phyloP scores from a whole-genome alignment of 345 rosid species.

The Capsella bursapastoris region DNA sequence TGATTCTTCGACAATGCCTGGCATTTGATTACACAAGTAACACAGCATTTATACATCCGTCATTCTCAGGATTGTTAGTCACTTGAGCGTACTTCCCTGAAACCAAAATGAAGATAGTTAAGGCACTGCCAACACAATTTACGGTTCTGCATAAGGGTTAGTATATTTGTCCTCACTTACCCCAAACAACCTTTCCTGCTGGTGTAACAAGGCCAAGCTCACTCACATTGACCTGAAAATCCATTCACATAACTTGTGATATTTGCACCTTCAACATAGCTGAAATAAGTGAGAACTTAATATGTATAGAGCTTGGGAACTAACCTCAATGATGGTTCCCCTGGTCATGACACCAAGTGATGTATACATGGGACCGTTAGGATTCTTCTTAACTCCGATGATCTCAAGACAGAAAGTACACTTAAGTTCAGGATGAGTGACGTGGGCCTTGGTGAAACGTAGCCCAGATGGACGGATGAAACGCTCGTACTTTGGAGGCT shows the following conservation, averaged over 20 bases:
- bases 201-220: slow-evolving; percentile 96
- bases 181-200: slow-evolving; percentile 92
- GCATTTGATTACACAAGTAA: slow-evolving; percentile 64
- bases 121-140: not conserved
- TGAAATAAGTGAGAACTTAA: not conserved
- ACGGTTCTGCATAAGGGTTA: not conserved
- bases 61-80: slow-evolving; percentile 91
- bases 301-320: not conserved
- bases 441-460: slow-evolving; percentile 90
- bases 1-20: not conserved
- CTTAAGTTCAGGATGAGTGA: slow-evolving; percentile 90
- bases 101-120: slow-evolving; percentile 22
- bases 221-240: slow-evolving; percentile 85
- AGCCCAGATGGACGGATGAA: slow-evolving; percentile 91
- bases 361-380: slow-evolving; percentile 92
- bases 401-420: slow-evolving; percentile 89
- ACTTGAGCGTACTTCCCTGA: slow-evolving; percentile 97
- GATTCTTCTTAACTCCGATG: slow-evolving; percentile 89
- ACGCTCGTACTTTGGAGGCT: slow-evolving; percentile 96
- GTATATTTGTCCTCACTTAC: slow-evolving; percentile 47
- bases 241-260: not conserved
- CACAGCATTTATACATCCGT: slow-evolving; percentile 89
- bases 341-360: slow-evolving; percentile 92
- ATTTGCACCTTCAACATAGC: not conserved
- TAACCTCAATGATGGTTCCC: slow-evolving; percentile 91